These are phyloP conservation scores for Lachnellula willkommii DNA, from an alignment of 2,329 filamentous ascomycete species.

Conservation along the genomic window DNA sequence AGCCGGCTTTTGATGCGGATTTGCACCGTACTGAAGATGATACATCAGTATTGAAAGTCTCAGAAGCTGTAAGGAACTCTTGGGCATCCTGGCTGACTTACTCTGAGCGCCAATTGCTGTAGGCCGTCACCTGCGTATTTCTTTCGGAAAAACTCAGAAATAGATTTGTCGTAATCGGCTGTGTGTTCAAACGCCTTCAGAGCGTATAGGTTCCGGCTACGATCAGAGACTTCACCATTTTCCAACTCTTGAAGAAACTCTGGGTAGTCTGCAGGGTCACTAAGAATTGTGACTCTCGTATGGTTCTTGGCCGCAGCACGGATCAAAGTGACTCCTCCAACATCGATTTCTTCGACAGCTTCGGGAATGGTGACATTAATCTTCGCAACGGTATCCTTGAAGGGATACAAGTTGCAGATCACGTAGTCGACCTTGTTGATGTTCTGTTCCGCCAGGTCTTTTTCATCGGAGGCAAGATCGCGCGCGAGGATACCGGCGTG, in stretches of 20 bases:
- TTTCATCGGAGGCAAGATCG: constrained; percentile 90
- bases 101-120: constrained; percentile 75
- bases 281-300: constrained; percentile 88
- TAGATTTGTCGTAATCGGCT: constrained; percentile 90
- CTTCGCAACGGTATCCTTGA: constrained; percentile 97
- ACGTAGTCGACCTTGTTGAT: constrained; percentile 94
- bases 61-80: background rate
- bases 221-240: constrained; percentile 77
- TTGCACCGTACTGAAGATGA: constrained; percentile 66
- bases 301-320: constrained; percentile 98
- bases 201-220: constrained; percentile 81
- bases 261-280: constrained; percentile 87
- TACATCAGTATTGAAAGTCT: background rate
- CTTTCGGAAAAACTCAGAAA: constrained; percentile 95
- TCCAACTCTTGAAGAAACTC: constrained; percentile 90
- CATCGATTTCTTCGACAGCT: constrained; percentile 98
- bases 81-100: background rate
- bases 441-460: constrained; percentile 91
- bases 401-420: constrained; percentile 98
- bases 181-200: constrained; percentile 99
- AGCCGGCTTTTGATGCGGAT: constrained; percentile 97
- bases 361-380: constrained; percentile 95
- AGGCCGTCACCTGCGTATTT: constrained; percentile 83
- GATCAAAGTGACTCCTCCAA: constrained; percentile 93
- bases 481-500: constrained; percentile 82